Base-by-base conservation (phyloP, 148 eudicot species). In the Diospyros kaki region DNA sequence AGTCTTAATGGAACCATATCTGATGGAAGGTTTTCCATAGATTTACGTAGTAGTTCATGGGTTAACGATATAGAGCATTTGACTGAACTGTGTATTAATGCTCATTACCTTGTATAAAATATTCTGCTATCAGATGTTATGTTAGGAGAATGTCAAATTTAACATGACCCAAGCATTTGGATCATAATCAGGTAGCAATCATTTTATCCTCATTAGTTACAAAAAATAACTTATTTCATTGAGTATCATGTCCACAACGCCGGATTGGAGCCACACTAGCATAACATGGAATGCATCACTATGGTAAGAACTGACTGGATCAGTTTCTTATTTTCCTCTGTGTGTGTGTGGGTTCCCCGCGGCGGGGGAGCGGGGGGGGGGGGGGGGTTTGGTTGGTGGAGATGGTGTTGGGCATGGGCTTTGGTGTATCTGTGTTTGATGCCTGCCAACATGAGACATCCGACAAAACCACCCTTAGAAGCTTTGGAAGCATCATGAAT, bases 61-160 rank as follows among this genome's bases (percentile, higher is more conserved):
- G 28, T 59, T 56, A 56, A 71, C 42, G 64, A 39, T 15, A 8
- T 58, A n/a, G 48, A 64, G 44, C 14, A 71, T 71, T 12, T 71
- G 38, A 71, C 42, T 2, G 43, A n/a, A 71, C 68, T n/a, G 11
- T 41, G 68, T 64, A 48, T 64, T 56, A 56, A 64, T 9, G 7
- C 68, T 41, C n/a, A 14, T 17, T 64, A 64, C 14, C 48, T 11
- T 41, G 50, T 41, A 48, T 48, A 4, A 56, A 56, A 56, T 56
- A 56, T 13, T 56, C 60, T 56, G 17, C 15, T 28, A 28, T 28
- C 28, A 28, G 28, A 28, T 28, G 28, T 28, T 28, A 28, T 28
- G 28, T 56, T 56, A 13, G 17, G 1, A 13, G 60, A 10, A 56
- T 56, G 13, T 13, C 60, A 3, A 56, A 0, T 6, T 2, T 3